Base-by-base conservation (phyloP, 2,329 filamentous ascomycete species). In the Colletotrichum higginsianum region DNA sequence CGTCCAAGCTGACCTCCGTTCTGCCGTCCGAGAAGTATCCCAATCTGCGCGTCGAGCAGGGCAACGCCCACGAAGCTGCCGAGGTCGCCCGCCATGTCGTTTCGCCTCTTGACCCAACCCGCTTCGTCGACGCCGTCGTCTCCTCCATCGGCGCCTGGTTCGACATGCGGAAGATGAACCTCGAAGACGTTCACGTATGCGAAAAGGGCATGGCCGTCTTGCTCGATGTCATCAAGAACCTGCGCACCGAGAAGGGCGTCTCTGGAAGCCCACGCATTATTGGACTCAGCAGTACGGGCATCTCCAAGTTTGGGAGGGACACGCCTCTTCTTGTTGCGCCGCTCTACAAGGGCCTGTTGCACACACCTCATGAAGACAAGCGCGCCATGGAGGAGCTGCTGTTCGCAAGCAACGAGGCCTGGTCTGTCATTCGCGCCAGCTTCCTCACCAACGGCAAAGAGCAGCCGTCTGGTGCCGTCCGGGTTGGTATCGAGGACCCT, bases 121-220 rank as follows among this genome's bases (percentile, higher is more conserved):
- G 74, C n/a, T 75, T 86, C 0, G 85, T 86, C 7, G 85, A 88
- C 74, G 77, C 78, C 2, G 76, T 90, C 47, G 75, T 89, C 67
- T 86, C 80, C 67, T 84, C 84, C 67, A 83, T 90, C 74, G 88
- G 88, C 67, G 74, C 75, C 69, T 74, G 75, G 49, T 77, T 82
- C 44, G 62, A 76, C 61, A 56, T 82, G 57, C 71, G 75, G 50
- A 82, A 78, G 46, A 74, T 84, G 67, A 78, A 75, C 2, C 76
- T 85, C 30, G 82, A 85, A 69, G 85, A 89, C 74, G 83, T 85
- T 0, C 75, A 82, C 15, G 82, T 90, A 30, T 90, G 88, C 77
- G 77, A 83, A 44, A 79, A 80, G 26, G 85, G 83, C 67, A 86
- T 85, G 73, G 62, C 66, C 3, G 77, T 80, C 2, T 81, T 90